Evolutionary conservation across 345 rosid species (phyloP), one percentile per base, ranked within the genome.

Genomic region (Sisymbrium altissimum): DNA sequence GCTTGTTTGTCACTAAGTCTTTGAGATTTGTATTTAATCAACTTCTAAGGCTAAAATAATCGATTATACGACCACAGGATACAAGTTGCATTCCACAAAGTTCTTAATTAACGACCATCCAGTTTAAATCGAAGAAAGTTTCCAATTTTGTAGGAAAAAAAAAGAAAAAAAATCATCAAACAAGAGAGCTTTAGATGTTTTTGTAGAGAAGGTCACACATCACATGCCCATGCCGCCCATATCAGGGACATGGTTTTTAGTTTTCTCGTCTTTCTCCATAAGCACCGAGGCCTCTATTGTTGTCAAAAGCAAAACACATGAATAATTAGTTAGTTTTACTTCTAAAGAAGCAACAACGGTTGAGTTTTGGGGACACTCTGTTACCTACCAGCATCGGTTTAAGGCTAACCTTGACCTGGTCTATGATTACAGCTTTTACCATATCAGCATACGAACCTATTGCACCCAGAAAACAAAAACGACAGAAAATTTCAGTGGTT

Each of bases 371-470:
- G 39, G 36, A 30, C 54, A 8, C 21, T 63, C 5, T 56, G 18
- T 90, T 78, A 94, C 98, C 96, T 94, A 55, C 93, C 88, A 9
- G 98, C 95, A 70, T 94, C 97, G 9, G 82, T 76, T 63, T 88
- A 83, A 4, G 98, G 30, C 88, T 72, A 35, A 94, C 98, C 82
- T 94, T 94, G 11, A 91, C 81, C 17, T n/a, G 97, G 78, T 91
- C 98, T 23, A 94, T 73, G 73, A 91, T 94, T 81, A 95, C 98
- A 23, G 86, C 79, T 78, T 89, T 84, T 68, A 91, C 87, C 98
- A 94, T 88, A 79, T 94, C 84, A 0, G 87, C 87, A 56, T 91
- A 91, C 49, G 72, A 63, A 68, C 97, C 98, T 94, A 84, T 77
- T 52, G 6, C 65, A 76, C 2, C 12, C 61, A 30, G 9, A 72